Percentiles rank a stretch among this genome's conserved stretches.
Evolutionary conservation across 306 rosid species (phyloP).

Genomic region (Heteromeles arbutifolia): DNA sequence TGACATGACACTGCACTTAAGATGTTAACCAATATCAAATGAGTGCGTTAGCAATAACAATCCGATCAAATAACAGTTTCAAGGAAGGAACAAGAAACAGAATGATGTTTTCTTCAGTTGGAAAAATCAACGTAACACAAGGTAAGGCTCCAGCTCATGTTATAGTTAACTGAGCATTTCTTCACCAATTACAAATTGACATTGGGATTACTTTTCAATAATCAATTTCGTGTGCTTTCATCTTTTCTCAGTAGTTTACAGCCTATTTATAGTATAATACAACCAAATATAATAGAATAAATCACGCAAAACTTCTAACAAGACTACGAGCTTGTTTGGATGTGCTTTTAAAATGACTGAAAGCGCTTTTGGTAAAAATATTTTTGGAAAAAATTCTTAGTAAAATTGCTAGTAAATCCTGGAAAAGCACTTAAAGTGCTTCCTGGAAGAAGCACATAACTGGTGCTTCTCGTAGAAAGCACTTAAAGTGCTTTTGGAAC

Average conservation of each 20-base stretch:
- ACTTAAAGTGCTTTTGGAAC: too few species aligned
- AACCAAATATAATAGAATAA: too few species aligned
- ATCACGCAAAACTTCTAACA: neutral
- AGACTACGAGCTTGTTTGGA: too few species aligned
- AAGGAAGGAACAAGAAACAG: neutral
- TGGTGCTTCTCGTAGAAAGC: too few species aligned
- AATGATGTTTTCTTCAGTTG: neutral
- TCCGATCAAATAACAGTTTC: neutral
- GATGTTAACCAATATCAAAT: conserved; percentile 14
- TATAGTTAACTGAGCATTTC: neutral
- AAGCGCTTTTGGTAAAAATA: too few species aligned
- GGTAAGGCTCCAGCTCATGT: neutral
- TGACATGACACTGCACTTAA: conserved; percentile 70
- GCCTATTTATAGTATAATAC: too few species aligned
- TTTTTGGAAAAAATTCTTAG: too few species aligned
- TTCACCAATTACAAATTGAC: neutral
- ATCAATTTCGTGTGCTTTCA: neutral
- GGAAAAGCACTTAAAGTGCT: too few species aligned
- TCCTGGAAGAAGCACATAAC: too few species aligned
- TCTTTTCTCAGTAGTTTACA: neutral
- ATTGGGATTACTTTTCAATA: neutral
- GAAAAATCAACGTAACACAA: neutral
- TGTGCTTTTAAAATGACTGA: too few species aligned
- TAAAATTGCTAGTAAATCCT: too few species aligned
- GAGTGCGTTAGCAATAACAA: conserved; percentile 15